Base-by-base conservation (phyloP, 768 basidiomycete species). In the Russula olivacea region DNA sequence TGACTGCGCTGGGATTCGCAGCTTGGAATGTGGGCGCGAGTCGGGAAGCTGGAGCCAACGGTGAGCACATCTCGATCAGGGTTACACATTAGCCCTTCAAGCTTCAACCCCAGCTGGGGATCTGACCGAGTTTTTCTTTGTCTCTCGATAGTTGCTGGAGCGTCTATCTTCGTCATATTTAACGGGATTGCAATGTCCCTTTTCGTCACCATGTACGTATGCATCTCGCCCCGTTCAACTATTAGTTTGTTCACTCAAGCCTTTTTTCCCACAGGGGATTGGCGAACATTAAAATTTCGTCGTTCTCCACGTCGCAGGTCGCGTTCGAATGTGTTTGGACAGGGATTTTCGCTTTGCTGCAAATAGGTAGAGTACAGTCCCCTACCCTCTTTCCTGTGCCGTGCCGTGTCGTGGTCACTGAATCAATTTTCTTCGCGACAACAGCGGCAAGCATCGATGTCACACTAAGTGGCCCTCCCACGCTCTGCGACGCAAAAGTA, bases 271-370 rank as follows among this genome's bases (percentile, higher is more conserved):
- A 17, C 25, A 63, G 47, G 55, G 50, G 38, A 45, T 47, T 63
- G 78, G 80, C 61, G 73, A 75, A 34, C 64, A 79, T 32, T 71
- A 75, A 12, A 79, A 76, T 0, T 69, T 80, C 25, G 67, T 73
- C 58, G 71, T 36, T 58, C 51, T 78, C 70, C 56, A 77, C 77
- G 21, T 77, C 80, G 15, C 72, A 72, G 17, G 77, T 83, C 41
- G 69, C 76, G 51, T 71, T 81, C 30, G 87, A 89, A 69, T 85
- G 83, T 66, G 69, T 64, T 21, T 88, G 86, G 84, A 78, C 82
- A 14, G 77, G 73, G 8, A 62, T 80, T 9, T 70, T 83, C 65
- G 77, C 79, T 59, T 51, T 78, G 5, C 71, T 84, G 40, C 80
- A 86, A 58, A 74, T 83, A 38, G 80, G 85, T 68, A 11, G 19